Percentiles rank a stretch among this genome's conserved stretches.
phyloP scores from a whole-genome alignment of 345 rosid genomes.

The Syzygium jambos region DNA sequence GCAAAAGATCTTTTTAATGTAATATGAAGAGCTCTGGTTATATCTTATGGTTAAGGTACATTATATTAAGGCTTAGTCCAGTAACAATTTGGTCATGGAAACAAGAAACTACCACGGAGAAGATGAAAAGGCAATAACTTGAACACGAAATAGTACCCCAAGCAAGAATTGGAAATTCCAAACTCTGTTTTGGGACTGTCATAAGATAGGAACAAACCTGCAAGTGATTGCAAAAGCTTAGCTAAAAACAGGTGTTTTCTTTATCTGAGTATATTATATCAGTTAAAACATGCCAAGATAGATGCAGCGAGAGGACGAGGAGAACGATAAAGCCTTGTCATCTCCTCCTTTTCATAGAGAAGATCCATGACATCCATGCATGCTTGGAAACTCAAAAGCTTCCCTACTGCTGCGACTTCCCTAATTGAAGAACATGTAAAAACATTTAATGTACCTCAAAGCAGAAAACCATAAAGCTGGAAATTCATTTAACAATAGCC shows the following conservation, averaged over 20 bases:
- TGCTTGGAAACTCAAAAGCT: conserved; percentile 52
- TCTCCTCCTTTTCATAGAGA: conserved; percentile 68
- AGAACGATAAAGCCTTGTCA: conserved; percentile 33
- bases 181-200: conserved; percentile 54
- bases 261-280: conserved; percentile 1
- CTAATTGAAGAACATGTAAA: conserved; percentile 14
- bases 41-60: neutral
- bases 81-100: neutral
- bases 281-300: conserved; percentile 40
- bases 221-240: conserved; percentile 2
- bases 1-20: neutral
- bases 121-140: neutral
- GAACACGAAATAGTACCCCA: conserved; percentile 50
- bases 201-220: conserved; percentile 73
- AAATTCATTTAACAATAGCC: neutral
- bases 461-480: neutral
- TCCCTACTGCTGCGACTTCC: conserved; percentile 65
- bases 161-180: conserved; percentile 71
- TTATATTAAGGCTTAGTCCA: neutral
- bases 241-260: neutral
- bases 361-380: conserved; percentile 91
- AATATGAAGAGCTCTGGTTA: neutral
- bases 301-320: conserved; percentile 66
- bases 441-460: neutral
- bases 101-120: neutral